These are phyloP conservation scores for Trichoderma sp. DNA, from an alignment of 2,329 filamentous ascomycete genomes.

Conservation along the genomic window DNA sequence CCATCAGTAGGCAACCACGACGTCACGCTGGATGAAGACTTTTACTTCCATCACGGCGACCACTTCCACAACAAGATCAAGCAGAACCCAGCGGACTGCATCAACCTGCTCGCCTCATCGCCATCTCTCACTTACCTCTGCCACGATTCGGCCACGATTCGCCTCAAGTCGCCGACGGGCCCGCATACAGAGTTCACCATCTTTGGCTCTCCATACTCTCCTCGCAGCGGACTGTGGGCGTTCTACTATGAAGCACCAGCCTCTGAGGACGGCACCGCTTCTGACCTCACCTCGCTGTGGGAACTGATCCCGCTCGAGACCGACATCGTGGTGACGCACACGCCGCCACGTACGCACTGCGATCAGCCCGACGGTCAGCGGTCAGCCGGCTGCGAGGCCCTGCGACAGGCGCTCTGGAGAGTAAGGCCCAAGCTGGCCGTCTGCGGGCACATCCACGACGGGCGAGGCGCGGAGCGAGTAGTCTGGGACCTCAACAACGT, in stretches of 20 bases:
- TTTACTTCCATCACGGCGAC: constrained; percentile 57
- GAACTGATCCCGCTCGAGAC: constrained; percentile 59
- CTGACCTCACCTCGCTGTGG: constrained; percentile 54
- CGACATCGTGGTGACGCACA: constrained; percentile 72
- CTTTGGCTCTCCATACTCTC: constrained; percentile 72
- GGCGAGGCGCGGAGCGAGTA: constrained; percentile 64
- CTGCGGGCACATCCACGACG: constrained; percentile 73
- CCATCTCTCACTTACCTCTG: constrained; percentile 65
- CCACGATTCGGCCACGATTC: constrained; percentile 58
- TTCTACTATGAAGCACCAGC: constrained; percentile 60
- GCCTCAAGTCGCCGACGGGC: constrained; percentile 55
- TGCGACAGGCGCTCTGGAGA: constrained; percentile 59
- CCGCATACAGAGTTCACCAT: constrained; percentile 64
- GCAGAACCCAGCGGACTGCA: constrained; percentile 57
- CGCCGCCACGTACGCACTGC: constrained; percentile 62
- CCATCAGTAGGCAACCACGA: constrained; percentile 68
- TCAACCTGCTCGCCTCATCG: constrained; percentile 56
- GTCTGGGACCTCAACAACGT: constrained; percentile 56
- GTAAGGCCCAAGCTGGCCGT: constrained; percentile 66
- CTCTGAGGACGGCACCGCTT: constrained; percentile 29
- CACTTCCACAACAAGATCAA: constrained; percentile 59
- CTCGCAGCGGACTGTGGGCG: constrained; percentile 61
- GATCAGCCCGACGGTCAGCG: constrained; percentile 51
- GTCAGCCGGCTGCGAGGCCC: constrained; percentile 60
- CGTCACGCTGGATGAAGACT: constrained; percentile 66